phyloP scores from a whole-genome alignment of 2,329 filamentous ascomycete species.

The Bisporella sp. region DNA sequence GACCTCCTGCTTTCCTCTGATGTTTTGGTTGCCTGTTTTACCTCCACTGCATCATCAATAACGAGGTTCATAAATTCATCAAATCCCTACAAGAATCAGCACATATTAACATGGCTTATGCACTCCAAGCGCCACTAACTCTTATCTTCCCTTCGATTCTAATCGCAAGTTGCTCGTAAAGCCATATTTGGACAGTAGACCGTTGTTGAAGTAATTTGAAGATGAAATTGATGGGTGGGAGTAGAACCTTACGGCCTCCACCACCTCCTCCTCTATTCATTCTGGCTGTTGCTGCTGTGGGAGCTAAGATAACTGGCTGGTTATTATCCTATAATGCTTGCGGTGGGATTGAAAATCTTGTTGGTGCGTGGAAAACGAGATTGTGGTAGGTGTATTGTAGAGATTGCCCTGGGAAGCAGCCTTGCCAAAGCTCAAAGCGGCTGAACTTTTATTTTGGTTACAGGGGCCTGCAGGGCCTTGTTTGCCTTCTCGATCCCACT shows the following conservation, averaged over 20 bases:
- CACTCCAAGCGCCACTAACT: conserved; percentile 41
- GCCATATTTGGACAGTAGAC: conserved; percentile 86
- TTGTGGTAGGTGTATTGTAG: background rate
- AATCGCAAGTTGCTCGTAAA: conserved; percentile 92
- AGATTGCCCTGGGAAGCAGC: background rate
- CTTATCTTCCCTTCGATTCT: conserved; percentile 95
- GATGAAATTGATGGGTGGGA: conserved; percentile 80
- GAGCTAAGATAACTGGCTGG: background rate
- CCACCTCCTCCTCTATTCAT: conserved; percentile 30
- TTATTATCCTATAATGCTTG: background rate
- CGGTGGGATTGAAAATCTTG: background rate
- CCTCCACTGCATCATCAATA: conserved; percentile 89
- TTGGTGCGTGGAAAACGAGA: background rate
- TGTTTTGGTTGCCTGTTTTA: conserved; percentile 76
- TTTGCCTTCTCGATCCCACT: too few relatives aligned
- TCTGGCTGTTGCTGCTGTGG: conserved; percentile 2
- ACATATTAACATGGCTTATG: background rate
- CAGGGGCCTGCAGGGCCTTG: too few relatives aligned
- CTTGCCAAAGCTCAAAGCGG: background rate
- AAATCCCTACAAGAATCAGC: conserved; percentile 60
- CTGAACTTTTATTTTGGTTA: too few relatives aligned
- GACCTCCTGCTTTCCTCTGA: conserved; percentile 72
- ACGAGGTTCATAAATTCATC: conserved; percentile 99
- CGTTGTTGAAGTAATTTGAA: conserved; percentile 79
- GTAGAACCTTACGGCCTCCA: conserved; percentile 56